Base-by-base conservation (phyloP, 1,284 basidiomycete species). In the Malassezia sp. region DNA sequence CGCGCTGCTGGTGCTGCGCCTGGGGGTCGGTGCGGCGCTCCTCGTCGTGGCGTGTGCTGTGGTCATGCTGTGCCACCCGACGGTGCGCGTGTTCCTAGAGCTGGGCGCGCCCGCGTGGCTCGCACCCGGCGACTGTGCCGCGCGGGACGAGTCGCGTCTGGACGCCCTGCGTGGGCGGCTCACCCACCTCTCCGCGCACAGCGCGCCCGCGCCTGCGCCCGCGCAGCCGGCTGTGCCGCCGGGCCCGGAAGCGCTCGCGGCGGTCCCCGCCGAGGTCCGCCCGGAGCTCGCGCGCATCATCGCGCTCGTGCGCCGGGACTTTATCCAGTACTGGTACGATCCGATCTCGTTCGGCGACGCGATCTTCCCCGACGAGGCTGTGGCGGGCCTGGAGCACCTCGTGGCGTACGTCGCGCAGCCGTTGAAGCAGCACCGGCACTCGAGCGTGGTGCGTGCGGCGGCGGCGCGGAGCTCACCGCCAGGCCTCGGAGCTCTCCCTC, bases 281-380 rank as follows among this genome's bases (percentile, higher is more conserved):
- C 20, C 30, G 5, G 39, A 45, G 38, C 30, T 50, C 15, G 28
- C 4, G 14, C 26, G 38, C 24, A 39, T 42, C 14, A 20, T 53
- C 12, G 17, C n/a, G 17, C 36, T 44, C 8, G 20, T 53, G 5
- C 28, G 35, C 26, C 42, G 42, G 22, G 52, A 53, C 47, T 53
- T 44, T 42, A 22, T 53, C 17, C 42, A 49, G 37, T 53, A 36
- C 26, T 53, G 52, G 52, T 53, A 29, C 31, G 47, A 42, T 18
- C 38, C 41, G 18, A 38, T 53, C 17, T 37, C 52, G 18, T 50
- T 53, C 14, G 45, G 42, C 23, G 24, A 29, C 30, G 9, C 27
- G 1, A 2, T 30, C 20, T 53, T 53, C 17, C 52, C 52, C 1
- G 21, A 29, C 21, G 33, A 49, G 26, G 47, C 37, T 7, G 42